Conservation (phyloP, 192 early-diverging fungal species). For the Podila epigama region DNA sequence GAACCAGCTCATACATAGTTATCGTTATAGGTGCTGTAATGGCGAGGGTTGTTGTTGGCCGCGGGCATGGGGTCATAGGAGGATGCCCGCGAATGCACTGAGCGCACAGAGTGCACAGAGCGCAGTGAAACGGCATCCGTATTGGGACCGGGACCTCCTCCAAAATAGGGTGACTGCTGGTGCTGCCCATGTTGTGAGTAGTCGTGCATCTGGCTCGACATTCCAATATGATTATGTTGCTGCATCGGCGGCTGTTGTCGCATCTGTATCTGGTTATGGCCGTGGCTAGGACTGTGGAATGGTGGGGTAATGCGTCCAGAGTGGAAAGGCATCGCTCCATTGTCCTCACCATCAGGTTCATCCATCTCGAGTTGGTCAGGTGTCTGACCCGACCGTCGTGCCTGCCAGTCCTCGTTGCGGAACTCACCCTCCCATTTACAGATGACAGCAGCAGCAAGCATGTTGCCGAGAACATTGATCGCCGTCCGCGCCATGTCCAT, state of each 20-base stretch:
- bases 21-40: not conserved
- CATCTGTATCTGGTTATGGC: not conserved
- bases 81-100: not conserved
- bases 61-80: not conserved
- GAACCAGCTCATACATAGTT: not conserved
- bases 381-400: slow-evolving; percentile 3
- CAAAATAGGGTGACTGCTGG: not conserved
- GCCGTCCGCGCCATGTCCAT: slow-evolving; percentile 76
- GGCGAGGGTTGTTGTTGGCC: not conserved
- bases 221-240: too few species aligned
- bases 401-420: slow-evolving; percentile 54
- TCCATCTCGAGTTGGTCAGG: slow-evolving; percentile 29
- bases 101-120: slow-evolving; percentile 1
- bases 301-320: not conserved
- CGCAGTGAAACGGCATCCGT: not conserved
- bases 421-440: slow-evolving; percentile 73
- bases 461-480: slow-evolving; percentile 74
- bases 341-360: slow-evolving; percentile 3
- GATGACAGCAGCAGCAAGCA: slow-evolving; percentile 66
- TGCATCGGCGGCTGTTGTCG: too few species aligned
- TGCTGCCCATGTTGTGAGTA: not conserved
- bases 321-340: not conserved
- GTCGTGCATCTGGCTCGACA: not conserved
- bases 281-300: not conserved
- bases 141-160: not conserved